phyloP scores from a whole-genome alignment of 2,329 filamentous ascomycete species.

The Aspergillus sp. region DNA sequence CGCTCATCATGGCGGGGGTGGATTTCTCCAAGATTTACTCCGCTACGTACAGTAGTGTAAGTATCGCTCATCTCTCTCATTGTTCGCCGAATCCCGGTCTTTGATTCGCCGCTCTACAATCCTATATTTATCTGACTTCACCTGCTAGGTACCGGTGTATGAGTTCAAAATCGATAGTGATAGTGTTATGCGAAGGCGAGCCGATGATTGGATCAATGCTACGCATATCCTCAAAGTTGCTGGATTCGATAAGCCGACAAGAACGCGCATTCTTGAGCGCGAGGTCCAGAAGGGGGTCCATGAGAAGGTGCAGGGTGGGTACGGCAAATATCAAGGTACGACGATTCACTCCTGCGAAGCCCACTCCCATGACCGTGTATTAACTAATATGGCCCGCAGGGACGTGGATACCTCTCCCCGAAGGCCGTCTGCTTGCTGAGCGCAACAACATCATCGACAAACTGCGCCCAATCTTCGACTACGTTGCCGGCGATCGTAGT shows the following conservation, averaged over 20 bases:
- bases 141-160: conserved; percentile 80
- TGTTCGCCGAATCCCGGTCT: conserved; percentile 1
- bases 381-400: conserved; percentile 50
- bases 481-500: conserved; percentile 76
- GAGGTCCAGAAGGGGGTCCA: conserved; percentile 96
- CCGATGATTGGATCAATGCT: conserved; percentile 99
- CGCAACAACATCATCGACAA: conserved; percentile 85
- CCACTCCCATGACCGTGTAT: not conserved
- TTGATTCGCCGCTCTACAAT: not conserved
- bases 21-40: conserved; percentile 56
- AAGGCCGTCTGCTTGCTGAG: conserved; percentile 77
- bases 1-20: conserved; percentile 33
- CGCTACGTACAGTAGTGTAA: conserved; percentile 64
- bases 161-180: conserved; percentile 85
- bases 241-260: conserved; percentile 92
- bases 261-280: conserved; percentile 90
- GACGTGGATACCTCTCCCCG: conserved; percentile 90
- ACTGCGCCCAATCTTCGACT: conserved; percentile 86
- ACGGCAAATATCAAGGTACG: conserved; percentile 94
- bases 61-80: conserved; percentile 15
- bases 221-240: conserved; percentile 97
- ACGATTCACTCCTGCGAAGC: not conserved
- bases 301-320: conserved; percentile 97
- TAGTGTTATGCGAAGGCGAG: conserved; percentile 93
- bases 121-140: conserved; percentile 6